Evolutionary conservation across 192 early-diverging fungal species (phyloP).

Genomic region (Chytriomyces hyalinus): DNA sequence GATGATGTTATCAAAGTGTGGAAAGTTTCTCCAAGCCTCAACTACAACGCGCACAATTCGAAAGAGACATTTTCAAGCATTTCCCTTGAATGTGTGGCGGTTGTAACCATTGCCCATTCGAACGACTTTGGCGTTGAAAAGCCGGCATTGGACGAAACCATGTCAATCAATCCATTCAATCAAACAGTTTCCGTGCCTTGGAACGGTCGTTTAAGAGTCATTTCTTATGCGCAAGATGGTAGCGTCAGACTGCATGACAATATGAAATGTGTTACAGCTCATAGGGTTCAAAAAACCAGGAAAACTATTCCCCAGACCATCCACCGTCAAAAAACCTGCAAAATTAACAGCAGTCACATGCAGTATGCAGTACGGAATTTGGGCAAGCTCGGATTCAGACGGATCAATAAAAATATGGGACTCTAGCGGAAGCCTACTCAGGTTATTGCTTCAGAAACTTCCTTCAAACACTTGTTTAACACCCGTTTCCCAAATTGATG

Average conservation of each 20-base stretch:
- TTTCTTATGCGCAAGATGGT: constrained; percentile 22
- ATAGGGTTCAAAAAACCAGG: no score
- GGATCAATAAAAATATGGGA: constrained; percentile 46
- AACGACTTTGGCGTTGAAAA: constrained; percentile 12
- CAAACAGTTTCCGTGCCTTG: constrained; percentile 28
- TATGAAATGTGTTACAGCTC: no score
- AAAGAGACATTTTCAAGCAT: neutral
- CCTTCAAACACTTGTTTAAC: neutral
- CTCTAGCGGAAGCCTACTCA: constrained; percentile 4
- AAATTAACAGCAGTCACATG: constrained; percentile 20
- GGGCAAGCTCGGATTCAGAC: constrained; percentile 36
- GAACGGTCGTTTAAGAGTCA: constrained; percentile 21
- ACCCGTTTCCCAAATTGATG: neutral
- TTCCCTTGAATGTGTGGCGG: neutral
- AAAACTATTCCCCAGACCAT: no score
- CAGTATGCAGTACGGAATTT: constrained; percentile 29
- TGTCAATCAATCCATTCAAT: constrained; percentile 7
- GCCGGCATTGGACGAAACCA: neutral
- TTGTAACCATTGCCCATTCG: constrained; percentile 1
- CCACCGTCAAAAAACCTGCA: neutral
- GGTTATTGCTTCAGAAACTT: neutral
- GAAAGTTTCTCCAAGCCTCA: constrained; percentile 17
- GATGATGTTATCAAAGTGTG: constrained; percentile 39
- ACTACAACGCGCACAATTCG: neutral
- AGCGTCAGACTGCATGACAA: neutral